Evolutionary conservation across 257 asterid species (phyloP).

Genomic region (Voacanga thouarsii): DNA sequence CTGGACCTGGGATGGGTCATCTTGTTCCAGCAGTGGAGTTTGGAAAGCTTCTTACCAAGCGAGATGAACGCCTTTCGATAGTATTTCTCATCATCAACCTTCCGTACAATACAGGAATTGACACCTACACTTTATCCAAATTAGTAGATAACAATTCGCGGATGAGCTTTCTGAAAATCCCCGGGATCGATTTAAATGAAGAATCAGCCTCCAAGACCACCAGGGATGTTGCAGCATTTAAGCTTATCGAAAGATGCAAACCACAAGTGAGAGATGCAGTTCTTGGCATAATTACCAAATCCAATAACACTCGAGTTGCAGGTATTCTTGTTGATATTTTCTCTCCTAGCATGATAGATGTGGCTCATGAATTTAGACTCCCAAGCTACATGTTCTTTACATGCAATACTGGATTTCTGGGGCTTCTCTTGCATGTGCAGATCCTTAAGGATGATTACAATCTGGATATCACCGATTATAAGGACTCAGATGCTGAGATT

Average conservation of each 20-base stretch:
- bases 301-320: conserved; percentile 9
- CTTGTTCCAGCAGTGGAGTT: conserved; percentile 49
- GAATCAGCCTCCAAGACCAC: conserved; percentile 3
- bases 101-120: conserved; percentile 13
- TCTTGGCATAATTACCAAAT: neutral
- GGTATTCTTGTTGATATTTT: conserved; percentile 52
- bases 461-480: conserved; percentile 17
- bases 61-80: conserved; percentile 32
- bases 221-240: neutral
- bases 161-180: conserved; percentile 34
- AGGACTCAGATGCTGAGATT: conserved; percentile 17
- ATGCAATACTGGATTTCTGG: conserved; percentile 41
- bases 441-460: conserved; percentile 17
- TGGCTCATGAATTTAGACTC: conserved; percentile 39
- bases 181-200: neutral
- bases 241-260: conserved; percentile 18
- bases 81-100: conserved; percentile 42
- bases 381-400: conserved; percentile 45
- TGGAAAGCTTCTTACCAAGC: conserved; percentile 35
- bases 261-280: conserved; percentile 35
- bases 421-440: conserved; percentile 25
- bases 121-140: conserved; percentile 12
- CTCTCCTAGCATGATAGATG: conserved; percentile 34
- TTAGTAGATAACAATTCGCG: conserved; percentile 7
- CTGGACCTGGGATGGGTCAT: conserved; percentile 60